These are phyloP conservation scores for Tubosaeta brunneosetosa DNA, from an alignment of 768 basidiomycete species.

Conservation along the genomic window DNA sequence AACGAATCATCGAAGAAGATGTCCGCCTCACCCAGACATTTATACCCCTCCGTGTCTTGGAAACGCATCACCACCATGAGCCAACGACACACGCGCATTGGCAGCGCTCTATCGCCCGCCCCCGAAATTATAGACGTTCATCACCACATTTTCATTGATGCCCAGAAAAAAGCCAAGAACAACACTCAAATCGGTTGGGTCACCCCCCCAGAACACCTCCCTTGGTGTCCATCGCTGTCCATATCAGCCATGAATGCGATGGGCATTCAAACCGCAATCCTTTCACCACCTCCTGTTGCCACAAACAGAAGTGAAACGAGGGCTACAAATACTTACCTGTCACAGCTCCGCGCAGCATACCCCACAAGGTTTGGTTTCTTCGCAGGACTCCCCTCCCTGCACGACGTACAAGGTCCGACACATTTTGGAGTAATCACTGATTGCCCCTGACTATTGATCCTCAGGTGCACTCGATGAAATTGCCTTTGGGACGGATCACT, in stretches of 20 bases:
- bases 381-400: constrained; percentile 56
- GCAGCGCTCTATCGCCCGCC: not conserved
- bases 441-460: constrained; percentile 5
- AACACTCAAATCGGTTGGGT: constrained; percentile 54
- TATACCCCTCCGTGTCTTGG: not conserved
- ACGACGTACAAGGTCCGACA: constrained; percentile 53
- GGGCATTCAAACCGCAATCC: constrained; percentile 54
- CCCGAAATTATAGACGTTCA: constrained; percentile 56
- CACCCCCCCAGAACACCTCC: constrained; percentile 58
- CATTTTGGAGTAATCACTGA: not conserved
- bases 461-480: constrained; percentile 60
- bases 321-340: constrained; percentile 44
- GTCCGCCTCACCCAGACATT: not conserved
- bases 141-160: constrained; percentile 66
- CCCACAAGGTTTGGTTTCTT: constrained; percentile 66
- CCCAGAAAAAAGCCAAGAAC: constrained; percentile 42
- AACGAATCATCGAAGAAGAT: constrained; percentile 15
- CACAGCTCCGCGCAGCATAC: constrained; percentile 44
- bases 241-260: constrained; percentile 59
- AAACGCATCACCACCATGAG: constrained; percentile 9
- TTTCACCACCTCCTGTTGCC: constrained; percentile 61
- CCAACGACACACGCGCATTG: constrained; percentile 3
- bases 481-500: constrained; percentile 52
- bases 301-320: constrained; percentile 43
- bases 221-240: constrained; percentile 59